phyloP scores from a whole-genome alignment of 1,284 basidiomycete genomes.

The Flammula alnicola region DNA sequence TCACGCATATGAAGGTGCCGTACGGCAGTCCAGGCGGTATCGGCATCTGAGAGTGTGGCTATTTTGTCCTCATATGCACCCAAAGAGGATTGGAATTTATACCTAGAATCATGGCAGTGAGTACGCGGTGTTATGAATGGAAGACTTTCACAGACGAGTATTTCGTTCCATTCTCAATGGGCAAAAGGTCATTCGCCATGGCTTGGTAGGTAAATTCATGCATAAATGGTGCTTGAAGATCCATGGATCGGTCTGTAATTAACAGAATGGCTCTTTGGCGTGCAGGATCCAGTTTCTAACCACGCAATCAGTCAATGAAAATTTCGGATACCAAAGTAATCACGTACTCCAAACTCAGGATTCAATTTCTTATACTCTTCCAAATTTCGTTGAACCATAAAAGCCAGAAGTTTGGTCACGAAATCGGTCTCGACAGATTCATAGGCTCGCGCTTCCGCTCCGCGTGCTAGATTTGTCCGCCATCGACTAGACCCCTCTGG shows the following conservation, averaged over 20 bases:
- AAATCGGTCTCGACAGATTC: conserved; percentile 74
- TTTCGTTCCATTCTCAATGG: conserved; percentile 83
- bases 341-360: conserved; percentile 80
- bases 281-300: conserved; percentile 69
- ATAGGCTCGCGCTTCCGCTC: conserved; percentile 63
- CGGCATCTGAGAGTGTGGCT: conserved; percentile 82
- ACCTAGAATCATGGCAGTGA: conserved; percentile 48
- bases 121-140: neutral
- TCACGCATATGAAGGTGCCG: conserved; percentile 99
- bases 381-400: conserved; percentile 79
- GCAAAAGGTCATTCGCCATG: conserved; percentile 95
- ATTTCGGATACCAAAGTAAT: conserved; percentile 19
- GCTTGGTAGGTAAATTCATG: conserved; percentile 99
- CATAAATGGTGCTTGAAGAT: conserved; percentile 86
- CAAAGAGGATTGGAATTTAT: conserved; percentile 85
- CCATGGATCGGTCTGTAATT: conserved; percentile 96
- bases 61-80: conserved; percentile 89
- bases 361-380: conserved; percentile 88
- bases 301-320: neutral
- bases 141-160: conserved; percentile 70
- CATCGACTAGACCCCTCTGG: conserved; percentile 65
- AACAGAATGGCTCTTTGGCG: conserved; percentile 85
- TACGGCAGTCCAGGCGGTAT: conserved; percentile 90
- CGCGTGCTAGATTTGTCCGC: conserved; percentile 76
- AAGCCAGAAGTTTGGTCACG: conserved; percentile 79